Base-by-base conservation (phyloP, 2,329 filamentous ascomycete species). In the Ilyonectria robusta region DNA sequence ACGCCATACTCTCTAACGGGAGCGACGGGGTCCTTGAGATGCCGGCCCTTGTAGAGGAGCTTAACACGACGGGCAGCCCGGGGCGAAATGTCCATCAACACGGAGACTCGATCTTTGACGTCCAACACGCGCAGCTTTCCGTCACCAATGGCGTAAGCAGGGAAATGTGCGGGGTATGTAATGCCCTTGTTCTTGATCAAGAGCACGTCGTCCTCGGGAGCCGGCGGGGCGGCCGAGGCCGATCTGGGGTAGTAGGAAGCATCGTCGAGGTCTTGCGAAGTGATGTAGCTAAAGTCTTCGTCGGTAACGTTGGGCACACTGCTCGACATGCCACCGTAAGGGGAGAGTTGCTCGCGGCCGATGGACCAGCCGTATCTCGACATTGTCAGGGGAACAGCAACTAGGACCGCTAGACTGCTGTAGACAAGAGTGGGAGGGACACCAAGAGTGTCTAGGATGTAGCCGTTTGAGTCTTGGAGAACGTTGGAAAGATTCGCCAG, bases 211-310 rank as follows among this genome's bases (percentile, higher is more conserved):
- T 93, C 92, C 69, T 93, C 91, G 70, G 77, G 81, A 46, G 75
- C 78, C 66, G 77, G 78, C 50, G 79, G 72, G 44, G 75, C 73
- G 8, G 78, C 74, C 31, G 81, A 78, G 55, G 76, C 78, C 47
- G 78, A 75, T 57, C 80, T 79, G 31, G 83, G 79, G 64, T 84
- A 82, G 68, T 86, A 84, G 75, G 71, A 77, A 68, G 76, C 77
- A 76, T 83, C 80, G 67, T 88, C 85, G 44, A 94, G 80, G 75
- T 95, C 92, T 75, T 93, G 89, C 31, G 91, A 90, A n/a, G 92
- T 94, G 77, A 95, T 94, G 83, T 95, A 95, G 78, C 89, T 92
- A 79, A 91, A 95, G 82, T 95, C 93, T 37, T 91, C 88, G 72
- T 94, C 92, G 73, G 89, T 92, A 66, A 95, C 90, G 70, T 90